Evolutionary conservation across 495 filamentous ascomycete species (phyloP).

Genomic region (Podospora conica): DNA sequence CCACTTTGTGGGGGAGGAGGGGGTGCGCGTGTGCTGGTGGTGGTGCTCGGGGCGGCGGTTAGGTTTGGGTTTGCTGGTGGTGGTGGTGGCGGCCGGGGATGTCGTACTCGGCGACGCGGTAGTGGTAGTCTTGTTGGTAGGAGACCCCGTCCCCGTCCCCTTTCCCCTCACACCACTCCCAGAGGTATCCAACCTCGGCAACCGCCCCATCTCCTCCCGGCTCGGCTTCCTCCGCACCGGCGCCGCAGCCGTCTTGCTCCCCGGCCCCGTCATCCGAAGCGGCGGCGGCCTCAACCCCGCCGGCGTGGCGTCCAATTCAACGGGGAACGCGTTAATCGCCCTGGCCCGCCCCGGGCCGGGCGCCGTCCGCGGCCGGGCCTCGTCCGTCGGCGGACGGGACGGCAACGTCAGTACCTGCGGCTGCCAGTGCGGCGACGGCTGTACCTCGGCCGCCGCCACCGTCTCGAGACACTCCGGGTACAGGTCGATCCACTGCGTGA

Average conservation of each 20-base stretch:
- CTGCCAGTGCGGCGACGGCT: background rate
- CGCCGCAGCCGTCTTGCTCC: background rate
- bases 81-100: no score
- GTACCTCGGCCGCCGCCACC: background rate
- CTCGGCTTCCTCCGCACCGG: background rate
- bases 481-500: conserved; percentile 33
- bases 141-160: no score
- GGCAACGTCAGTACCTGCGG: background rate
- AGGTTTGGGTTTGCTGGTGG: background rate
- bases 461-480: conserved; percentile 13
- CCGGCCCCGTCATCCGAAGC: background rate
- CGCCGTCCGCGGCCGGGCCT: background rate
- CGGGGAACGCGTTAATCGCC: background rate
- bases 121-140: background rate
- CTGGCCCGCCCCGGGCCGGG: background rate
- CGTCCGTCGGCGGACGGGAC: background rate
- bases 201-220: background rate
- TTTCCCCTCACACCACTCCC: no score
- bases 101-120: no score
- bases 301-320: background rate
- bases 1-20: background rate
- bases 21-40: background rate
- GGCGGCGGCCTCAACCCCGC: background rate
- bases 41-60: background rate
- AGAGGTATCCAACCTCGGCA: background rate